A percentile compares a stretch with the other conserved stretches of the same genome.
These are phyloP conservation scores for Ascochyta clinopodiicola DNA, from an alignment of 2,329 filamentous ascomycete species.

Conservation along the genomic window DNA sequence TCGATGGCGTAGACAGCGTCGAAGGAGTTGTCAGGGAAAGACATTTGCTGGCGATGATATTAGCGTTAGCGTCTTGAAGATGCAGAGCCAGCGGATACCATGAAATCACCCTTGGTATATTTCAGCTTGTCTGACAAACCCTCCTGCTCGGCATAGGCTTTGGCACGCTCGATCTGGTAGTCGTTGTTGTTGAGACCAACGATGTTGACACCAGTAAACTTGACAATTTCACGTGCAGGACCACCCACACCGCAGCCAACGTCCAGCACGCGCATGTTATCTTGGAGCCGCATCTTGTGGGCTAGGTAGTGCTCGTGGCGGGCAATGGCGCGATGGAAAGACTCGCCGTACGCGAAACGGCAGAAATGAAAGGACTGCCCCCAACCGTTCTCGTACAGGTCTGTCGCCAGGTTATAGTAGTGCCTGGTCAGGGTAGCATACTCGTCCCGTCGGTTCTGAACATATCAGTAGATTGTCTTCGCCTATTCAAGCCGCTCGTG, in stretches of 20 bases:
- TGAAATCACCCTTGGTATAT: conserved; percentile 96
- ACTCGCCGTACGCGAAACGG: conserved; percentile 85
- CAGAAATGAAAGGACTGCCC: conserved; percentile 97
- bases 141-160: conserved; percentile 81
- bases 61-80: too few relatives aligned
- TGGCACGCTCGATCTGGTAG: conserved; percentile 97
- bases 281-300: conserved; percentile 82
- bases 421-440: conserved; percentile 94
- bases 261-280: conserved; percentile 89
- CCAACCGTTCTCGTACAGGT: conserved; percentile 97
- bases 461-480: conserved; percentile 25
- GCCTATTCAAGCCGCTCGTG: neutral
- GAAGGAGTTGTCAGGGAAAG: conserved; percentile 88
- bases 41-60: conserved; percentile 73
- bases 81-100: conserved; percentile 61
- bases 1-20: conserved; percentile 98
- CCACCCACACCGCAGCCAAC: conserved; percentile 97
- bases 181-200: conserved; percentile 98
- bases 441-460: conserved; percentile 77
- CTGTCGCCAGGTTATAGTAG: conserved; percentile 97
- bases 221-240: conserved; percentile 92
- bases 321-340: conserved; percentile 89
- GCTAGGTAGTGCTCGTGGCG: conserved; percentile 98
- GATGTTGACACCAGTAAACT: conserved; percentile 89
- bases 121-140: conserved; percentile 78